These are phyloP conservation scores for Ogataea pignaliae DNA, from an alignment of 805 yeast genomes.

Conservation along the genomic window DNA sequence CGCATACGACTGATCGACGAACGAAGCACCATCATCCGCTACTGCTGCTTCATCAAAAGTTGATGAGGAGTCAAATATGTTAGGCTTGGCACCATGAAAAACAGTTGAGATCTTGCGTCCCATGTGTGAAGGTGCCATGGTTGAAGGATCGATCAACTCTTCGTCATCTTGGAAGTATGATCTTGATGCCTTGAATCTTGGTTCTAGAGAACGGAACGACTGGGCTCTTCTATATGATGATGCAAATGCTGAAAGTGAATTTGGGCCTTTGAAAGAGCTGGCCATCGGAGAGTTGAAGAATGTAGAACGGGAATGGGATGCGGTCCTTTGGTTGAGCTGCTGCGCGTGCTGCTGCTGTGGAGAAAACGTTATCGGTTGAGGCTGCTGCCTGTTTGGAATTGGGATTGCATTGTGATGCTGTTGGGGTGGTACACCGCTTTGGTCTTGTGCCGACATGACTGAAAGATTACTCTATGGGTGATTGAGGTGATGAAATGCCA, in stretches of 20 bases:
- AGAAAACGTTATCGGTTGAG: constrained; percentile 2
- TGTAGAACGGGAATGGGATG: constrained; percentile 14
- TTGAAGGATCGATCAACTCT: constrained; percentile 63
- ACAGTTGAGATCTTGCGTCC: constrained; percentile 66
- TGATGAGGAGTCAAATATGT: constrained; percentile 13
- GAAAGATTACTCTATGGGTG: too few relatives aligned
- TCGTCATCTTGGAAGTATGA: constrained; percentile 63
- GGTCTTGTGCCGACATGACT: constrained; percentile 5
- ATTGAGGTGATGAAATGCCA: too few relatives aligned
- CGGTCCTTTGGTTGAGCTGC: background rate
- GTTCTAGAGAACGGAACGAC: constrained; percentile 52
- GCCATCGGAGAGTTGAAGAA: constrained; percentile 44
- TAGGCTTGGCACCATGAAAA: constrained; percentile 18
- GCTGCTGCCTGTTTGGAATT: constrained; percentile 17
- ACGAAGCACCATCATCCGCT: constrained; percentile 35
- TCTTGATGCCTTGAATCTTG: constrained; percentile 53
- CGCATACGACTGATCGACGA: constrained; percentile 30
- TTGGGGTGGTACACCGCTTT: constrained; percentile 1
- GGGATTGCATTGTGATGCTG: constrained; percentile 19
- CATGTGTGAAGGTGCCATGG: constrained; percentile 57
- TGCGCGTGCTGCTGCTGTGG: background rate
- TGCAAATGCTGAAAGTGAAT: constrained; percentile 75
- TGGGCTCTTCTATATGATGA: constrained; percentile 78
- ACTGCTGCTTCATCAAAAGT: constrained; percentile 35
- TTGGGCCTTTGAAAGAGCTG: constrained; percentile 53